Base-by-base conservation (phyloP, 495 filamentous ascomycete species). In the Letharia columbiana region DNA sequence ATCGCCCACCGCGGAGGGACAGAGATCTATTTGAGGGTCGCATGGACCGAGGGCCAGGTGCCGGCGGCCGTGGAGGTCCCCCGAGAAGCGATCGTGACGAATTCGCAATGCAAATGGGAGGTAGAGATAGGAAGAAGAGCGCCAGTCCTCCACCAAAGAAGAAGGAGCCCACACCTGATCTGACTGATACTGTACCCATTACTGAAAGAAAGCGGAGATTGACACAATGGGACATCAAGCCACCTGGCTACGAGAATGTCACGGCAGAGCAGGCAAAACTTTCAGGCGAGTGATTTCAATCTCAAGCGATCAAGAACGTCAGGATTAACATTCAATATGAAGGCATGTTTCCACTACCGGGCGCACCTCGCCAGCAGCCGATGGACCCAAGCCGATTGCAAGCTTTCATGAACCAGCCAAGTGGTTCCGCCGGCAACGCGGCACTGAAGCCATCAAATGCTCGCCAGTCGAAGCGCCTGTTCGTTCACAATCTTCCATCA, bases 181-280 rank as follows among this genome's bases (percentile, higher is more conserved):
- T 99, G 74, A 96, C 92, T 66, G 87, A 96, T 71, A 79, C 91
- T 66, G 79, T 86, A 37, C 84, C 91, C 12, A 80, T 99, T 62
- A 79, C 89, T 62, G 86, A 91, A 70, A 87, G 92, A 64, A 91
- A 90, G 81, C 87, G 94, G 70, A 87, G 94, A 63, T 77, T 98
- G 80, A 97, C 92, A 40, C 96, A 98, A 75, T 99, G 94, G 94
- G 94, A 99, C 75, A 96, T 99, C 75, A 99, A 98, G 79, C 94
- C 94, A 17, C 91, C 91, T 31, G 93, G 94, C 40, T 99, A 99
- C 72, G 94, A 98, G 76, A 96, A 96, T 78, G 94, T 99, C 67
- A 97, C 95, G 17, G 95, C 94, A 35, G 94, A 99, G 75, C 95
- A 98, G 74, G 95, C 94, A 37, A 99, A 99, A 81, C 83, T 99